phyloP scores from a whole-genome alignment of 805 yeast genomes.

The Teunomyces funiuensis region DNA sequence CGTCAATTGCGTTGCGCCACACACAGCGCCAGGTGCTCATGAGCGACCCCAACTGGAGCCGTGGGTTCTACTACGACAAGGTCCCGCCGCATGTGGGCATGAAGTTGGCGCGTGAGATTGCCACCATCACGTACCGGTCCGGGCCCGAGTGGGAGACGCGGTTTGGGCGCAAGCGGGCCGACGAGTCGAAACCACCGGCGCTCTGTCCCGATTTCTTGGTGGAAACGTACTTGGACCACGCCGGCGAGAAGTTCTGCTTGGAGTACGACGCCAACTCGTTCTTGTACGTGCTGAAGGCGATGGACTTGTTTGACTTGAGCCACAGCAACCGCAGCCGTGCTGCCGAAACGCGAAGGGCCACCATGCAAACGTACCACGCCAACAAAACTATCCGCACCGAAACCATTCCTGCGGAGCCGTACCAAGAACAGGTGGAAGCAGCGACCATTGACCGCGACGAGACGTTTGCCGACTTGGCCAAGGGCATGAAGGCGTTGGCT shows the following conservation, averaged over 20 bases:
- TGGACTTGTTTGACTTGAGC: constrained; percentile 90
- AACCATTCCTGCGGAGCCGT: constrained; percentile 51
- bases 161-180: constrained; percentile 85
- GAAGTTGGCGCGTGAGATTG: constrained; percentile 91
- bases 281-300: constrained; percentile 84
- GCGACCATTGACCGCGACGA: constrained; percentile 53
- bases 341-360: constrained; percentile 33
- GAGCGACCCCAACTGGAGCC: constrained; percentile 94
- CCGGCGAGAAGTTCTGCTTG: constrained; percentile 89
- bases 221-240: constrained; percentile 91
- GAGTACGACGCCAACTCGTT: constrained; percentile 91
- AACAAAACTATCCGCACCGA: constrained; percentile 9
- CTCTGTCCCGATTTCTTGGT: constrained; percentile 90
- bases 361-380: constrained; percentile 21
- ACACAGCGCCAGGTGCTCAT: constrained; percentile 90
- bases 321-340: constrained; percentile 46
- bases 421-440: constrained; percentile 49
- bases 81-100: constrained; percentile 93
- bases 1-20: constrained; percentile 89
- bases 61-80: constrained; percentile 78
- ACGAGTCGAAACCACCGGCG: constrained; percentile 76
- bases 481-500: constrained; percentile 64
- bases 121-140: constrained; percentile 89
- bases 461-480: constrained; percentile 56
- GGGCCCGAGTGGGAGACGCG: constrained; percentile 98